phyloP scores from a whole-genome alignment of 352 stramenopile species.

The Pythium brachiatum region DNA sequence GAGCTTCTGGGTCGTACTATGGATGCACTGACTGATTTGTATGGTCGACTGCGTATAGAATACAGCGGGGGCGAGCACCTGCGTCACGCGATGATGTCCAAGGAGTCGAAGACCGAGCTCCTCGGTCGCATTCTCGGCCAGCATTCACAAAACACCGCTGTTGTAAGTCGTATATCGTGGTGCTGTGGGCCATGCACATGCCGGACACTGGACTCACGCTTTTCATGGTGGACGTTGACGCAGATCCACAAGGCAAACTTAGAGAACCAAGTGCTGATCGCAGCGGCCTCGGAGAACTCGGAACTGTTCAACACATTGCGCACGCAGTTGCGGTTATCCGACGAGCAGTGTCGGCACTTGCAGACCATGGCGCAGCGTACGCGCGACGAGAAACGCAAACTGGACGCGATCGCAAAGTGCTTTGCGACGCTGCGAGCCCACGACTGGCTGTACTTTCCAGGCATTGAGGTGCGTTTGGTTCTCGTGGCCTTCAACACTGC shows the following conservation, averaged over 20 bases:
- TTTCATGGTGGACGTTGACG: background rate
- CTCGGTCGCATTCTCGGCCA: constrained; percentile 76
- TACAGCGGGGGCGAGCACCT: constrained; percentile 77
- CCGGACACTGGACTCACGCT: background rate
- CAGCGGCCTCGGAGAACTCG: constrained; percentile 53
- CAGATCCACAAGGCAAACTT: constrained; percentile 79
- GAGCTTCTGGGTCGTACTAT: too few relatives aligned
- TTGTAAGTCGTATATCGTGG: constrained; percentile 34
- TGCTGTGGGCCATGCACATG: background rate
- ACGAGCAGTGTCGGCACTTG: constrained; percentile 66
- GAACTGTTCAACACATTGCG: constrained; percentile 54
- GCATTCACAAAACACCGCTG: constrained; percentile 70
- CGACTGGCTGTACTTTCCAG: constrained; percentile 84
- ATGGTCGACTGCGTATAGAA: too few relatives aligned
- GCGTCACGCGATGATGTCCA: constrained; percentile 79
- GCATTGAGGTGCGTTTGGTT: constrained; percentile 58
- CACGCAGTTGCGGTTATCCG: constrained; percentile 59
- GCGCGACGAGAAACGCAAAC: constrained; percentile 66
- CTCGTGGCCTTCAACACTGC: too few relatives aligned
- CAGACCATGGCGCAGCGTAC: constrained; percentile 40
- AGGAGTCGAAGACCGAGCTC: constrained; percentile 82
- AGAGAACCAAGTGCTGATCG: constrained; percentile 80
- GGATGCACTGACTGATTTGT: too few relatives aligned
- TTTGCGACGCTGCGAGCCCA: constrained; percentile 79
- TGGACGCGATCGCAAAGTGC: constrained; percentile 84